These are phyloP conservation scores for Eimeria falciformis DNA, from an alignment of 169 alveolate genomes.

Conservation along the genomic window DNA sequence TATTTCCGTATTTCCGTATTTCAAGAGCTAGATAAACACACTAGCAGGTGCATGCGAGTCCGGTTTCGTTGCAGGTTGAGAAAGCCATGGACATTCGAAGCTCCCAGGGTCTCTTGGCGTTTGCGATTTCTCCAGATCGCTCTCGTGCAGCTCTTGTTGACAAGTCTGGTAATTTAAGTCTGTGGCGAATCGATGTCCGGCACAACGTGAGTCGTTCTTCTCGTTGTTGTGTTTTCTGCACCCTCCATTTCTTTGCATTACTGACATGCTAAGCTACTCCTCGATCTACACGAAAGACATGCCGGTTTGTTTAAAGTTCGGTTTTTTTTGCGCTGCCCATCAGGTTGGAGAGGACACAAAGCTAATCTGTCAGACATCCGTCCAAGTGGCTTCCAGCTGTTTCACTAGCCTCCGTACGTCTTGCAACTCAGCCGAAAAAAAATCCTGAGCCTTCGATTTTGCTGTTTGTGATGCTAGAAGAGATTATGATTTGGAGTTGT, in stretches of 20 bases:
- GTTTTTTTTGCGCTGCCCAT: neutral
- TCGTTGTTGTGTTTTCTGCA: too few species aligned
- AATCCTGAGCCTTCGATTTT: too few species aligned
- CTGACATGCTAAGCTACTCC: too few species aligned
- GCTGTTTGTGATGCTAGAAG: too few species aligned
- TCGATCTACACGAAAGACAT: too few species aligned
- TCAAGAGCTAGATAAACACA: neutral
- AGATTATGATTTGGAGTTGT: too few species aligned
- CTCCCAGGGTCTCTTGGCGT: neutral
- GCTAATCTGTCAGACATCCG: neutral
- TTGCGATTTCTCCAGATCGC: neutral
- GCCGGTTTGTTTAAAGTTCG: slow-evolving; percentile 25
- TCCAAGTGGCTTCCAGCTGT: neutral
- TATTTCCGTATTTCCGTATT: too few species aligned
- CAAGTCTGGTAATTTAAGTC: neutral
- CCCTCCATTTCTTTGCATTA: too few species aligned
- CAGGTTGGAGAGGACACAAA: slow-evolving; percentile 34
- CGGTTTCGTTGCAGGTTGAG: slow-evolving; percentile 7
- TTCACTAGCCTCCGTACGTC: slow-evolving; percentile 17
- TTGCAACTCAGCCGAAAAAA: too few species aligned
- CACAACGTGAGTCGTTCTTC: neutral
- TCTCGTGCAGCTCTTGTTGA: neutral
- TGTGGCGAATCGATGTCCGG: slow-evolving; percentile 12
- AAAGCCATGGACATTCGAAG: slow-evolving; percentile 4
- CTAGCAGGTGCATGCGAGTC: too few species aligned